Conservation (phyloP, 305 asterid genomes). For the Coffea humblotiana region DNA sequence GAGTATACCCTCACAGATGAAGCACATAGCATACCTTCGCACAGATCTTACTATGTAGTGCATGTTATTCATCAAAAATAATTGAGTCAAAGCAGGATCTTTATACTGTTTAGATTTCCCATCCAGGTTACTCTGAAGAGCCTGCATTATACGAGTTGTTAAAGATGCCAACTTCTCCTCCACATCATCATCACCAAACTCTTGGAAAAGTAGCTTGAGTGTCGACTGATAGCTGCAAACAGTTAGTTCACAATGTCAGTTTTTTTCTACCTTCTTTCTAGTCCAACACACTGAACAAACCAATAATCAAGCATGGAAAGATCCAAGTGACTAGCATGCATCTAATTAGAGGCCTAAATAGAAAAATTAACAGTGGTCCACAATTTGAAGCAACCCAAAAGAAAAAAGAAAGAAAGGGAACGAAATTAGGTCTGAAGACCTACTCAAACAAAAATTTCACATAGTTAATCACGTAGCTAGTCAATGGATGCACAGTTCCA, state of each 20-base stretch:
- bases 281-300: neutral
- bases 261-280: neutral
- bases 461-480: slow-evolving; percentile 95
- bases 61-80: slow-evolving; percentile 88
- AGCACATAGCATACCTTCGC: slow-evolving; percentile 58
- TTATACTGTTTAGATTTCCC: slow-evolving; percentile 93
- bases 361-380: slow-evolving; percentile 1
- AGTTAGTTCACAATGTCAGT: neutral
- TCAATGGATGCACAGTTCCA: slow-evolving; percentile 96
- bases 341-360: neutral
- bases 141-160: slow-evolving; percentile 84
- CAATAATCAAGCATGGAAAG: neutral
- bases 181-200: slow-evolving; percentile 49
- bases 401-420: neutral
- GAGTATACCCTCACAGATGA: neutral
- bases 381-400: neutral
- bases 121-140: slow-evolving; percentile 87
- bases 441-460: slow-evolving; percentile 92
- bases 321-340: neutral
- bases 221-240: slow-evolving; percentile 85
- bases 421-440: slow-evolving; percentile 25
- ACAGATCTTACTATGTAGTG: slow-evolving; percentile 97
- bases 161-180: slow-evolving; percentile 64
- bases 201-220: slow-evolving; percentile 76
- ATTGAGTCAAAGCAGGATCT: slow-evolving; percentile 89